Percentiles rank a stretch among this genome's conserved stretches.
Conservation (phyloP, 2,329 filamentous ascomycete genomes). For the Arachnopeziza araneosa region DNA sequence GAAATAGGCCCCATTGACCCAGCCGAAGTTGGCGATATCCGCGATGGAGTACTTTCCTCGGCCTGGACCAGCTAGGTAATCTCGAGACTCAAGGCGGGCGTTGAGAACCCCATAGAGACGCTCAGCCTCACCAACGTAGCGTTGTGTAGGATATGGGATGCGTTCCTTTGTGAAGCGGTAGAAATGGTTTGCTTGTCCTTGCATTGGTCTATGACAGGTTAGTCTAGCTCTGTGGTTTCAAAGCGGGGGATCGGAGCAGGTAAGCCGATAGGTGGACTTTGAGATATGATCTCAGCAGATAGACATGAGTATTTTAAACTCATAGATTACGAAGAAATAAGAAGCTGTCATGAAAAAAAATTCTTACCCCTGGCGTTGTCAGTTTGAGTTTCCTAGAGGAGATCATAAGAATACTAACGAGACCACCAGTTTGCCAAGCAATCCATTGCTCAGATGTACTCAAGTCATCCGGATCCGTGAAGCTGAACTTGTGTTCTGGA, state of each 20-base stretch:
- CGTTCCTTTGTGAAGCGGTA: slow-evolving; percentile 59
- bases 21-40: slow-evolving; percentile 68
- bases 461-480: slow-evolving; percentile 45
- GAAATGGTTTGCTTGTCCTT: slow-evolving; percentile 53
- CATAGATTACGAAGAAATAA: too few relatives aligned
- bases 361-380: slow-evolving; percentile 5
- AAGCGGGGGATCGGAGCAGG: too few relatives aligned
- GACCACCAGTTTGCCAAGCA: slow-evolving; percentile 48
- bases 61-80: slow-evolving; percentile 49
- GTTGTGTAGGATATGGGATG: slow-evolving; percentile 64
- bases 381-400: background rate
- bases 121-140: slow-evolving; percentile 71
- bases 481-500: slow-evolving; percentile 59
- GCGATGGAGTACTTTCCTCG: slow-evolving; percentile 57
- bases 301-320: too few relatives aligned
- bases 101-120: slow-evolving; percentile 70
- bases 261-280: too few relatives aligned
- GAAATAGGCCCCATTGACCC: slow-evolving; percentile 56
- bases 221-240: too few relatives aligned
- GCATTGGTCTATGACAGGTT: slow-evolving; percentile 46
- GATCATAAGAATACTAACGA: background rate
- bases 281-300: too few relatives aligned
- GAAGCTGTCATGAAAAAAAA: background rate
- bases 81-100: slow-evolving; percentile 49
- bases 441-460: slow-evolving; percentile 54